phyloP scores from a whole-genome alignment of 305 asterid genomes.

The Striga hermonthica region DNA sequence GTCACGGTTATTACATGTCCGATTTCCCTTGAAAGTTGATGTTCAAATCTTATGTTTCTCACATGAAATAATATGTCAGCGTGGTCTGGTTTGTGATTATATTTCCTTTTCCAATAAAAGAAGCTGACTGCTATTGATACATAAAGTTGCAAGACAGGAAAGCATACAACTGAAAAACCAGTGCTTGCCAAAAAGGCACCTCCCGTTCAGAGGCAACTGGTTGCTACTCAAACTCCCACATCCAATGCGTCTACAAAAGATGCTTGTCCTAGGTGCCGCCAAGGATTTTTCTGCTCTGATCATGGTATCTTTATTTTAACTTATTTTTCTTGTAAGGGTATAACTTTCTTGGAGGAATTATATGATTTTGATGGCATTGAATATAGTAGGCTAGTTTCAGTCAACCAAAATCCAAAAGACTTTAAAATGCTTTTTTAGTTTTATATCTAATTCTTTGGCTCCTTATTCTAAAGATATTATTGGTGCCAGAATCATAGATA shows the following conservation, averaged over 20 bases:
- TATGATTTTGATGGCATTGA: conserved; percentile 8
- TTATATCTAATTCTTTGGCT: conserved; percentile 16
- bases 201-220: conserved; percentile 38
- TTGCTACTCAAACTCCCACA: conserved; percentile 37
- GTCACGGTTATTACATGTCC: no score
- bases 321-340: conserved; percentile 3
- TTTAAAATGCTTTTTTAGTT: conserved; percentile 3
- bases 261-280: conserved; percentile 77
- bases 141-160: conserved; percentile 83
- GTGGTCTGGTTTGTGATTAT: conserved; percentile 16
- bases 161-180: conserved; percentile 72
- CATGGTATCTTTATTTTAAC: conserved; percentile 54
- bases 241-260: conserved; percentile 44
- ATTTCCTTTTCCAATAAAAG: conserved; percentile 14
- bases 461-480: neutral
- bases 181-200: conserved; percentile 33
- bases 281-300: conserved; percentile 96
- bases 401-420: neutral
- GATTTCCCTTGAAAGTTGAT: neutral
- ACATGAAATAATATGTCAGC: conserved; percentile 4
- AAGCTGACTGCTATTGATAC: conserved; percentile 39
- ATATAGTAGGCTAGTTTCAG: conserved; percentile 20
- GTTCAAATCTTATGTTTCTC: conserved; percentile 9
- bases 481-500: neutral
- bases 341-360: conserved; percentile 11